Percentiles rank a stretch among this genome's conserved stretches.
Conservation (phyloP, 352 stramenopile genomes). For the Pythium oligandrum region DNA sequence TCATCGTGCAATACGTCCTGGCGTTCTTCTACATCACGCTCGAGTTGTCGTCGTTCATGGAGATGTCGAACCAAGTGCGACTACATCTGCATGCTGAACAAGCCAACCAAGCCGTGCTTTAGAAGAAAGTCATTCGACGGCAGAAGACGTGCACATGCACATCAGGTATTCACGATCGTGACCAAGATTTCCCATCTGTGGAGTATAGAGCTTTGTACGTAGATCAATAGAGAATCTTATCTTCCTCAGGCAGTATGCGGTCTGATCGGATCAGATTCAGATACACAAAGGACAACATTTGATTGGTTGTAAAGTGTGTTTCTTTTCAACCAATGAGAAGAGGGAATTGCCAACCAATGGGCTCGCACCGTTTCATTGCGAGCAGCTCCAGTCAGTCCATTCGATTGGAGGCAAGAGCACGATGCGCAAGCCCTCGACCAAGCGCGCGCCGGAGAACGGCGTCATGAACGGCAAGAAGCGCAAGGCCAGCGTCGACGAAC, state of each 20-base stretch:
- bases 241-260: no score
- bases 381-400: constrained; percentile 4
- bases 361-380: not conserved
- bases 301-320: no score
- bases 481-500: constrained; percentile 28
- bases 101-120: not conserved
- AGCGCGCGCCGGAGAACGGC: constrained; percentile 9
- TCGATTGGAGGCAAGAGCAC: not conserved
- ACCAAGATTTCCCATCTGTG: no score
- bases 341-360: no score
- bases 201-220: no score
- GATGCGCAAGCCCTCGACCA: constrained; percentile 5
- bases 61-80: constrained; percentile 63
- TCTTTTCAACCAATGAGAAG: constrained; percentile 5
- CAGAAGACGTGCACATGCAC: no score
- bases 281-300: not conserved
- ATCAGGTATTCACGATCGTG: no score
- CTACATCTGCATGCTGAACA: constrained; percentile 45
- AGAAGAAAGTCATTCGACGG: no score
- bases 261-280: not conserved
- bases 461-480: constrained; percentile 42
- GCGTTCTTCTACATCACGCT: constrained; percentile 79
- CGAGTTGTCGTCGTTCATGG: constrained; percentile 77
- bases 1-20: constrained; percentile 59
- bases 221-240: no score